phyloP scores from a whole-genome alignment of 2,329 filamentous ascomycete species.

The Fusarium sarcochroum region DNA sequence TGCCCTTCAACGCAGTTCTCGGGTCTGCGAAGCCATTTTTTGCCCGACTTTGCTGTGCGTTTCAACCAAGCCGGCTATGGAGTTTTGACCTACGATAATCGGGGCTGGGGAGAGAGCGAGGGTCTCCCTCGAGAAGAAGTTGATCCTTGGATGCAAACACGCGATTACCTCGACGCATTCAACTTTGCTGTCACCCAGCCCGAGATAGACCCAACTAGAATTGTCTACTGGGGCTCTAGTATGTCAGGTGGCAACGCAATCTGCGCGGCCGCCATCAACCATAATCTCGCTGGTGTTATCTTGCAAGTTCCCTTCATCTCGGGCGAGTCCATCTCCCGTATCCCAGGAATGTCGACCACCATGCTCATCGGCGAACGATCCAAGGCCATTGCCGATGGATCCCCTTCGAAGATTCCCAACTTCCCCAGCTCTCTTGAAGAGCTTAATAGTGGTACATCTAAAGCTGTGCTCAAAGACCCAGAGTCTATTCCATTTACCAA shows the following conservation, averaged over 20 bases:
- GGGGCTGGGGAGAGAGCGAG: conserved; percentile 5
- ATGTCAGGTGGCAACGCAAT: conserved; percentile 6
- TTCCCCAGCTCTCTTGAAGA: not conserved
- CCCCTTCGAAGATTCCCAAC: too few species aligned
- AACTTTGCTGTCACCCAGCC: conserved; percentile 3
- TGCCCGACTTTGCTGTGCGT: conserved; percentile 1
- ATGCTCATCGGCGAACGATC: not conserved
- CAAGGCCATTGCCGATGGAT: not conserved
- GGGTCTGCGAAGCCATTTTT: conserved; percentile 1
- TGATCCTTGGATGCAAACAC: not conserved
- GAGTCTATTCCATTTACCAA: not conserved
- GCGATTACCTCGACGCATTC: conserved; percentile 2
- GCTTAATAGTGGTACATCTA: not conserved
- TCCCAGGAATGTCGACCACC: not conserved
- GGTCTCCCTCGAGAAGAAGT: conserved; percentile 9
- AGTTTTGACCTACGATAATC: conserved; percentile 1
- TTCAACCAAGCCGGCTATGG: conserved; percentile 1
- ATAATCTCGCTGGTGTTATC: not conserved
- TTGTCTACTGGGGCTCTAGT: conserved; percentile 10
- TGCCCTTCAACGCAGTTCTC: not conserved
- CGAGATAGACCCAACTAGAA: not conserved
- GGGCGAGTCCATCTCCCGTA: not conserved
- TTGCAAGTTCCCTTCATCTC: conserved; percentile 4
- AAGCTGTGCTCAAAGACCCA: conserved; percentile 2
- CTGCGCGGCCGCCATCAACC: not conserved